Base-by-base conservation (phyloP, 192 early-diverging fungal species). In the Dissophora ornata region DNA sequence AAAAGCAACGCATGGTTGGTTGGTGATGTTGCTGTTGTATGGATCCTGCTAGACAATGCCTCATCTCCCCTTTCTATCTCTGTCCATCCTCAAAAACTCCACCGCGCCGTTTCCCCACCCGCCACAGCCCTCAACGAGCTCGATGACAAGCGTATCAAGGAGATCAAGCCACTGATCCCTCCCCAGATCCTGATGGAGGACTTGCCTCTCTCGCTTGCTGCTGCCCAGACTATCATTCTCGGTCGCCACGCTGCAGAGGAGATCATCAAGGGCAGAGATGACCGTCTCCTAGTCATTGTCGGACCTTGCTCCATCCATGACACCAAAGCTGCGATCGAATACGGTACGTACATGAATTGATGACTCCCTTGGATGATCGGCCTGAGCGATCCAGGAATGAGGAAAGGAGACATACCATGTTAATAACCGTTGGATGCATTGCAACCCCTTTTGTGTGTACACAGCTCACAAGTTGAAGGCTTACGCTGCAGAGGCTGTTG, bases 161-260 rank as follows among this genome's bases (percentile, higher is more conserved):
- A 87, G 49, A 91, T 93, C 69, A 89, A 86, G 53, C 93, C 91
- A 41, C 80, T 94, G 55, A 90, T 97, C 59, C 93, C 93, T n/a
- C 95, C 95, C 29, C 93, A 94, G 82, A 92, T 97, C 67, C 87
- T 97, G 25, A 92, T 96, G 89, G 95, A 97, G 79, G 94, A 95
- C 71, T 71, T 90, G 56, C 93, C 94, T 38, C 78, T 96, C 34
- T 90, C 91, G 18, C 82, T 90, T 42, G 61, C 85, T 28, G 94
- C 94, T 33, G 88, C 89, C n/a, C 79, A 85, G 44, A 94, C 93
- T 29, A 90, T 95, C 29, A 80, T 91, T 32, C 62, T 83, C 54
- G 92, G 88, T 16, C 91, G 92, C 61, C 67, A 82, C 40, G 85
- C 62, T 16, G 86, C 86, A 10, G 90, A 90, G 50, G 80, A 69